Evolutionary conservation across 441 rosid genomes (phyloP), one percentile per base, ranked within the genome.

Genomic region (Biscutella auriculata): DNA sequence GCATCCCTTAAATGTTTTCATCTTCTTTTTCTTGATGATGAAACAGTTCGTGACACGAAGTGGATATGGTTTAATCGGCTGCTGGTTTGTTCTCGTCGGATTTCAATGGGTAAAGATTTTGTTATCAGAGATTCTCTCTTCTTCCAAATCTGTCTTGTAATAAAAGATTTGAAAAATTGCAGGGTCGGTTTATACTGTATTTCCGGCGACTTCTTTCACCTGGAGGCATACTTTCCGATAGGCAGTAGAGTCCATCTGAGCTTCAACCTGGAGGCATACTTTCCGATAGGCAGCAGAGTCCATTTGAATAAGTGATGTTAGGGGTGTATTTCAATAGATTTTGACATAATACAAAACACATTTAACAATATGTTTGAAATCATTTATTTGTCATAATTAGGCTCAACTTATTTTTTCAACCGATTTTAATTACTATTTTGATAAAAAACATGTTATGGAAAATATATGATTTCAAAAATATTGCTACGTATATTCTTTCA

Each of bases 71-170:
- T 69, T 81, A 73, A 37, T 70, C 19, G 90, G 84, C 57, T 84
- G 85, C 71, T 89, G 95, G 95, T 77, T 45, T 19, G 73, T 78
- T 12, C 85, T 83, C 14, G 66, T 76, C 9, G 95, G 82, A 55
- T 89, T 89, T 60, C 95, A 81, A 66, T 87, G 87, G 95, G 97
- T 89, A 82, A 76, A 72, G 11, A 51, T 36, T 43, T 34, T 8
- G 6, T 40, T 49, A 19, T 37, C 42, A 44, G 9, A 25, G n/a
- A 34, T n/a, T 35, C 1, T 25, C 1, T 53, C 12, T 56, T 39
- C 16, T 11, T 29, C 11, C 10, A 15, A 25, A 23, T 13, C n/a
- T 32, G 5, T 6, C 19, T 9, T 14, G 10, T 36, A 37, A 49
- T 9, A 46, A 37, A 26, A 9, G 9, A 21, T 10, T 32, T 1